Evolutionary conservation across 495 filamentous ascomycete genomes (phyloP).

Genomic region (Hyaloscypha bicolor): DNA sequence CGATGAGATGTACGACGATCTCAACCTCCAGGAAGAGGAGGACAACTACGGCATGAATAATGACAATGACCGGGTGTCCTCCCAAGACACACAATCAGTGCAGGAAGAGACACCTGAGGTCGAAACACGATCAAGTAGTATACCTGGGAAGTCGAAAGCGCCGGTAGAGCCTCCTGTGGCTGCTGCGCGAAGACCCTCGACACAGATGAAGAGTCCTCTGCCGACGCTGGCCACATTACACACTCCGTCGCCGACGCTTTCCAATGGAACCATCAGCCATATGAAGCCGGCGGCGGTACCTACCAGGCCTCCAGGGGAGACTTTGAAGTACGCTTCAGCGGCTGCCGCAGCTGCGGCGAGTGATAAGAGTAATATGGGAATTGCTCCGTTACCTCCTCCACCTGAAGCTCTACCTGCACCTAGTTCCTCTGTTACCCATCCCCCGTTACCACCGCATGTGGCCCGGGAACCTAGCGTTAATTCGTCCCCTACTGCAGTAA

Average conservation of each 20-base stretch:
- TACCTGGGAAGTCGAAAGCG: slow-evolving; percentile 54
- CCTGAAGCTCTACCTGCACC: slow-evolving; percentile 28
- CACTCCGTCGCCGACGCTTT: slow-evolving; percentile 60
- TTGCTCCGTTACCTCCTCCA: slow-evolving; percentile 52
- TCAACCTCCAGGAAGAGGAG: slow-evolving; percentile 90
- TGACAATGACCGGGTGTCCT: slow-evolving; percentile 86
- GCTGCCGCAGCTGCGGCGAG: slow-evolving; percentile 93
- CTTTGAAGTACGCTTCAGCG: slow-evolving; percentile 93
- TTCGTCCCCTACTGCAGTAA: slow-evolving; percentile 54
- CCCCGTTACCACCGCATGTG: slow-evolving; percentile 32
- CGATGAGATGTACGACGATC: slow-evolving; percentile 89
- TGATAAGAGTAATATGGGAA: slow-evolving; percentile 66
- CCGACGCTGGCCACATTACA: slow-evolving; percentile 88
- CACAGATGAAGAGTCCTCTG: slow-evolving; percentile 91
- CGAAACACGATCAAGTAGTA: slow-evolving; percentile 55
- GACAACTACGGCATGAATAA: slow-evolving; percentile 76
- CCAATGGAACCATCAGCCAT: slow-evolving; percentile 46
- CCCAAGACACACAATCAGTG: slow-evolving; percentile 92
- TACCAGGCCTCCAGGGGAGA: slow-evolving; percentile 81
- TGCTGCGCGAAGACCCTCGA: slow-evolving; percentile 74
- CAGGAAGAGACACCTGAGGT: slow-evolving; percentile 76
- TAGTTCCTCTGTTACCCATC: slow-evolving; percentile 19
- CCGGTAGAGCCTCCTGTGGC: slow-evolving; percentile 46
- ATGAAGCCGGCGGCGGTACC: slow-evolving; percentile 96
- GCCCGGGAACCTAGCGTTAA: slow-evolving; percentile 43